Evolutionary conservation across 75 land plant species (phyloP), one percentile per base, ranked within the genome.

Genomic region (Pseudotsuga menziesii): DNA sequence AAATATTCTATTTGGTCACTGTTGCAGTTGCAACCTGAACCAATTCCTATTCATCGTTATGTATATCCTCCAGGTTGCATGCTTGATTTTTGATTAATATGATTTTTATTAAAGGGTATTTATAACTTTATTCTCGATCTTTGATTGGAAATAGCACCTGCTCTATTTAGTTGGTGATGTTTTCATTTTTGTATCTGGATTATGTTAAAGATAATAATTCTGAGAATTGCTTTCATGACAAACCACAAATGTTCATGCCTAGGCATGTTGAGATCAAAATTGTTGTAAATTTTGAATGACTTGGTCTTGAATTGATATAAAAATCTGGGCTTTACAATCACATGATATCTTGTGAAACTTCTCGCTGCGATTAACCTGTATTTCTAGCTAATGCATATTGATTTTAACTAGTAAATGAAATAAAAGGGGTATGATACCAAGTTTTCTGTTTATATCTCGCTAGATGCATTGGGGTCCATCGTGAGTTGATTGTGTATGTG

Each of bases 101-200:
- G n/a, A 64, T 16, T 26, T 5, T 64, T 64, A 17, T 16, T 16
- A 16, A 17, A 64, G 6, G 41, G 39, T 16, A 3, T 29, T 48
- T n/a, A n/a, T n/a, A n/a, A n/a, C n/a, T n/a, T 48, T 48, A 26
- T 26, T 64, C 39, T 25, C 32, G 69, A 29, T 29, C 20, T 17
- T 35, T 9, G 2, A 35, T 25, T 17, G 69, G 66, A 32, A 64
- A 32, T 35, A 35, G 20, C 20, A 64, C 69, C 35, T 63, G 39
- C 69, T 64, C 9, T 64, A 64, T 64, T 32, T 32, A 64, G 41
- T 64, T 64, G 69, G 35, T 6, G 12, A 64, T 64, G 19, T 64
- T 36, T 35, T 64, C 39, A 3, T 29, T 29, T 64, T 64, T 64
- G 16, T 39, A 32, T 64, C 36, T 25, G 19, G 69, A 17, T 1